Evolutionary conservation across 441 rosid genomes (phyloP).

Genomic region (Aleurites moluccanus): DNA sequence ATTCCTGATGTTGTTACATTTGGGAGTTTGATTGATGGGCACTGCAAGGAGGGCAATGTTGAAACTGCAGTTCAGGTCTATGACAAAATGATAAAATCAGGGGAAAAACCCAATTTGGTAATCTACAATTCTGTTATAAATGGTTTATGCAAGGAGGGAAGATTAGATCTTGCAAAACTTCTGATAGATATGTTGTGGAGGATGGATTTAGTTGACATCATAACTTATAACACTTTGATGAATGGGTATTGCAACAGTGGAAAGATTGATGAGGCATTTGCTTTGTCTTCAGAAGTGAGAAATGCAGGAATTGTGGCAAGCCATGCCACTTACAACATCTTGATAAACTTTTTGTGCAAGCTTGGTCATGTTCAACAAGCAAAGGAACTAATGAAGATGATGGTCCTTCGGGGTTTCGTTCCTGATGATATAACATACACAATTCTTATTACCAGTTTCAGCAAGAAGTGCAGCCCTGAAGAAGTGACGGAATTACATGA

Average conservation of each 20-base stretch:
- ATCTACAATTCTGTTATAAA: slow-evolving; percentile 72
- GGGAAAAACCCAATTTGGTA: slow-evolving; percentile 63
- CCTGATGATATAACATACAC: slow-evolving; percentile 70
- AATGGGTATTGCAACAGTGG: slow-evolving; percentile 63
- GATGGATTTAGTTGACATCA: slow-evolving; percentile 49
- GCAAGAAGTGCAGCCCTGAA: slow-evolving; percentile 38
- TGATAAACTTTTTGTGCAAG: slow-evolving; percentile 65
- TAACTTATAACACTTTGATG: slow-evolving; percentile 70
- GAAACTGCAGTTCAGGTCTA: slow-evolving; percentile 67
- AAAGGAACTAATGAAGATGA: slow-evolving; percentile 46
- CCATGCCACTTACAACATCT: slow-evolving; percentile 64
- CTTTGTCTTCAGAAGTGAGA: slow-evolving; percentile 43
- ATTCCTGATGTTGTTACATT: slow-evolving; percentile 62
- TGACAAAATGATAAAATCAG: slow-evolving; percentile 54
- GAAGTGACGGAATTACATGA: slow-evolving; percentile 65
- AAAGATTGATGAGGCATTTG: slow-evolving; percentile 54
- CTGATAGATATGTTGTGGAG: slow-evolving; percentile 53
- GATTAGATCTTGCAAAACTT: slow-evolving; percentile 58
- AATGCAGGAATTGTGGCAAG: slow-evolving; percentile 53
- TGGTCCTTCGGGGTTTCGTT: slow-evolving; percentile 46
- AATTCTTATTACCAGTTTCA: slow-evolving; percentile 42
- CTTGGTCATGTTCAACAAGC: slow-evolving; percentile 51
- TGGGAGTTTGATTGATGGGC: slow-evolving; percentile 67
- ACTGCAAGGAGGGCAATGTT: slow-evolving; percentile 64
- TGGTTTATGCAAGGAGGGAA: slow-evolving; percentile 65